Base-by-base conservation (phyloP, 1,284 basidiomycete genomes). In the Ceratobasidium papillatum region DNA sequence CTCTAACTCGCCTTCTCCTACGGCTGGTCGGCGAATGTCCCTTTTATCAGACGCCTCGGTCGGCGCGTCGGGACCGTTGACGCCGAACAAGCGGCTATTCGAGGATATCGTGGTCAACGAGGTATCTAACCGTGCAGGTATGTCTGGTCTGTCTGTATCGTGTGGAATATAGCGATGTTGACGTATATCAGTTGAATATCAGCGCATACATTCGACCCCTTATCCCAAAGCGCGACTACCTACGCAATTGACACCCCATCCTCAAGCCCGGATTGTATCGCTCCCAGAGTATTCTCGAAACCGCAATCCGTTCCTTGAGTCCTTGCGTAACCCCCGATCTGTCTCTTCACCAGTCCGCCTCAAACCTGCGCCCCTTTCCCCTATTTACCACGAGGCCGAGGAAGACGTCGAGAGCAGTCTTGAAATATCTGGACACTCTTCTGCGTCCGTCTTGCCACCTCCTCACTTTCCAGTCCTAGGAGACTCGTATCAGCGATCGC, bases 151-250 rank as follows among this genome's bases (percentile, higher is more conserved):
- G 5, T 30, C 12, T 25, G 3, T 25, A 59, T 17, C 1, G n/a
- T n/a, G 3, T 11, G 27, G 4, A 27, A 11, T 19, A 27, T 41
- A 30, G 11, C 34, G 5, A 27, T 27, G 66, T 19, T 69, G 34
- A 69, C 22, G 22, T 7, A 2, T 47, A 27, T 19, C 32, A 72
- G 68, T 58, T n/a, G 51, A 30, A 51, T 61, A 72, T 34, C 41
- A 72, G 54, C 68, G 68, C 68, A 72, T 72, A 72, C 68, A 72
- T 61, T 61, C 68, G 43, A 72, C 68, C 34, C 68, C 68, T 1
- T 61, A 72, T 51, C 68, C 68, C 58, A 72, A 61, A 61, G 43
- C 68, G 17, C 68, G 68, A 2, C 68, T 72, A 17, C 68, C 68
- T 4, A 38, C 43, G 11, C 68, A 61, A 25, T n/a, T 72, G 27